Evolutionary conservation across 192 early-diverging fungal genomes (phyloP), one percentile per base, ranked within the genome.

Genomic region (Geosiphon pyriformis): DNA sequence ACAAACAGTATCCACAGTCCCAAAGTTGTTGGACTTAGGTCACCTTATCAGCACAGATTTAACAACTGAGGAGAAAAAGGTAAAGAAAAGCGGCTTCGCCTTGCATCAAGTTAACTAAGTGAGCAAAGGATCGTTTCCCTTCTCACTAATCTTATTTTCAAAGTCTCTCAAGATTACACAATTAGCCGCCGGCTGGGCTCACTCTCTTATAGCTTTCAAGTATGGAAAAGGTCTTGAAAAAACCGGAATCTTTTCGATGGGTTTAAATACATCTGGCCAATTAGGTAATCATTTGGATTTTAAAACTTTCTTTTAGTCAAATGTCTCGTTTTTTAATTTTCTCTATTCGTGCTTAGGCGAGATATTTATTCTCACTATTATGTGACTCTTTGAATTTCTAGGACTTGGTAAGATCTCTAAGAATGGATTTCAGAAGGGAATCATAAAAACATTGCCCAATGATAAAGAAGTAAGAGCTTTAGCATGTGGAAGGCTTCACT

Each of bases 231-330:
- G n/a, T n/a, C n/a, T n/a, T n/a, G 20, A 54, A 54, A 23, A n/a
- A 26, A 54, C 6, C 20, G 4, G 6, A 12, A 20, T 54, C 20
- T 54, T 54, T 20, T 54, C 52, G 26, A 23, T n/a, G 52, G 52
- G 52, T 12, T 54, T 54, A 20, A 54, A 54, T 54, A 54, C 6
- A 12, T 54, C 52, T 4, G 52, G 52, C 8, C 52, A 54, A 54
- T 26, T 54, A 54, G 52, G 52, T 54, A 12, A 12, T 12, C 7
- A 54, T 23, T 20, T 26, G 6, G 6, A 42, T 42, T 15, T 15
- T 10, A 6, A 6, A 10, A 54, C 20, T 23, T 54, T 26, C 8
- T 12, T 54, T 54, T 26, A n/a, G 20, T 23, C 52, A 6, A 54
- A 7, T 4, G 52, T 54, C 20, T 23, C 7, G 6, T 23, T 12